phyloP scores from a whole-genome alignment of 306 rosid genomes.

The Abrus precatorius region DNA sequence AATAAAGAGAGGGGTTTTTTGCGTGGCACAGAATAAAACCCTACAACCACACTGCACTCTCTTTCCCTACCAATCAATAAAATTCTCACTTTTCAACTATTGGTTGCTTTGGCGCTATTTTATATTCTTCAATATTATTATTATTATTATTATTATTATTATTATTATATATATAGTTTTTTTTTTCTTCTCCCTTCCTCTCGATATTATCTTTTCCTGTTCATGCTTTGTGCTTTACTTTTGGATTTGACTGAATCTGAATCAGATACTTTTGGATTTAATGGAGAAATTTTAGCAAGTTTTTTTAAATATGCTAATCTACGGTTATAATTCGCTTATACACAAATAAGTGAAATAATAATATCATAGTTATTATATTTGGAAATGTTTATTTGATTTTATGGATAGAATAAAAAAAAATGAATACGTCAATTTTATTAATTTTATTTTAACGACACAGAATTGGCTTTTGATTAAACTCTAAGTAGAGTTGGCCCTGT shows the following conservation, averaged over 20 bases:
- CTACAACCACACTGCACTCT: not conserved
- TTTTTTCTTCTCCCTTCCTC: not conserved
- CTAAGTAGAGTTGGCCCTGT: not conserved
- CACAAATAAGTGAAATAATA: no score
- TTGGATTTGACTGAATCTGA: not conserved
- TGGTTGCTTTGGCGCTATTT: slow-evolving; percentile 23
- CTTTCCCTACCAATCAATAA: not conserved
- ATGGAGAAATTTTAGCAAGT: no score
- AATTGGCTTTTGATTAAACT: not conserved
- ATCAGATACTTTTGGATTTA: not conserved
- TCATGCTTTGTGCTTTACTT: not conserved
- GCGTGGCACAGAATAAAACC: slow-evolving; percentile 16
- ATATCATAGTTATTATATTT: no score
- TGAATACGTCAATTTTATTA: not conserved
- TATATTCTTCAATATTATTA: not conserved
- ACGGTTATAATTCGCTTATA: no score
- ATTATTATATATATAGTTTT: no score
- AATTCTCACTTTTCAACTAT: slow-evolving; percentile 4
- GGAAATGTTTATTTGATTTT: no score
- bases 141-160: no score
- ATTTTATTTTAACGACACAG: not conserved
- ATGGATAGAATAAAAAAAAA: no score
- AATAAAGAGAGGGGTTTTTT: not conserved
- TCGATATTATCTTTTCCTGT: not conserved
- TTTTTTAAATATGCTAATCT: no score